Evolutionary conservation across 108 stramenopile genomes (phyloP), one percentile per base, ranked within the genome.

Genomic region (Cyclotella sp.): DNA sequence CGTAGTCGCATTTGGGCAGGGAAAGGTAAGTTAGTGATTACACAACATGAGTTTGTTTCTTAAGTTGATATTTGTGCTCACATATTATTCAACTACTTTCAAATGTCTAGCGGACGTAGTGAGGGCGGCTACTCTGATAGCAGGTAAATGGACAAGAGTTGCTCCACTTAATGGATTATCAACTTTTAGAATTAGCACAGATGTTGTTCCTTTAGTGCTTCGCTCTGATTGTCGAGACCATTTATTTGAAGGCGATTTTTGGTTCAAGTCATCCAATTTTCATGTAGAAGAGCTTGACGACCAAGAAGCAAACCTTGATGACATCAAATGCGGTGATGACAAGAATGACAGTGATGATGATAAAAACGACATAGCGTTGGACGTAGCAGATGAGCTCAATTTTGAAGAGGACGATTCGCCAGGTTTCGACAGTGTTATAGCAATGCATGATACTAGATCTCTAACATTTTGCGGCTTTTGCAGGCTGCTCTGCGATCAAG

Each of bases 1-100:
- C 88, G 84, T 16, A 82, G 74, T 44, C 62, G 91, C 49, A 73
- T 94, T 30, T 94, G 93, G 93, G 72, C 81, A 10, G 93, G 93
- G 22, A 94, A 94, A 68, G 63, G 71, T 34, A 6, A 34, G 34
- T 34, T 6, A 34, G 34, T 34, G 6, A 34, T 34, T 34, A 34
- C 6, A 6, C 34, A 34, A 34, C 2, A 34, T 34, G 6, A n/a
- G n/a, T n/a, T n/a, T n/a, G n/a, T n/a, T n/a, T n/a, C n/a, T n/a
- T 34, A 34, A 34, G 4, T 34, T 34, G 34, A 34, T 34, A 6
- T 34, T 5, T 34, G 34, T 34, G 6, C 6, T 34, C 2, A 34
- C 34, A 34, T 5, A 34, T 5, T 5, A 5, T 5, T 34, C 2
- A 34, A 34, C 2, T 34, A 34, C 34, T 34, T 6, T 34, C 34